Base-by-base conservation (phyloP, 2,329 filamentous ascomycete species). In the Colletotrichum trifolii region DNA sequence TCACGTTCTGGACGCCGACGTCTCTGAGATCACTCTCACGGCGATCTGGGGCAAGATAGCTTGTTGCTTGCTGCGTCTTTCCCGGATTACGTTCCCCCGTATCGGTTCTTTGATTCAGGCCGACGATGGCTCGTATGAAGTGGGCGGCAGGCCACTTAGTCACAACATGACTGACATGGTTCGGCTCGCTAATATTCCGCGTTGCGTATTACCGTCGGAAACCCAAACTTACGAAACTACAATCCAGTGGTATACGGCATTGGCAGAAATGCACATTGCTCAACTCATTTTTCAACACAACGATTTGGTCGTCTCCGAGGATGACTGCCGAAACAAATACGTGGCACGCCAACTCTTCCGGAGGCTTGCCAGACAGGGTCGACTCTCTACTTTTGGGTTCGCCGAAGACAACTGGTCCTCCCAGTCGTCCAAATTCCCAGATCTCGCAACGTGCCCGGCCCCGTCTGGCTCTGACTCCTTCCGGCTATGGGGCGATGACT, bases 91-190 rank as follows among this genome's bases (percentile, higher is more conserved):
- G 0, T 79, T 83, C 25, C 42, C 73, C 15, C 69, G 69, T 17
- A 81, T 84, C n/a, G 80, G 79, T 8, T 77, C 74, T 15, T 69
- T 83, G 0, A 54, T 67, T 38, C 67, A 78, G 54, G 46, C 66
- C 1, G 63, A 69, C 3, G 59, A 71, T 8, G 69, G 71, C 8
- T 67, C 34, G 3, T 76, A 73, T 69, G 57, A 69, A 36, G 73
- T 78, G 4, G 66, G 48, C 8, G 68, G 70, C 34, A 71, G 78
- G n/a, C 79, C 79, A 2, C 60, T 83, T 3, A 79, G 77, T 2
- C 71, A 75, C 2, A 79, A 80, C 58, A 81, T 83, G 78, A 82
- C 75, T 56, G 74, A 80, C 15, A 71, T 79, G 61, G 45, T 77
- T 40, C 69, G 63, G 4, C 55, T 73, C 1, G 61, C 69, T n/a